Percentiles rank a stretch among this genome's conserved stretches.
Conservation (phyloP, 163 green algal genomes). For the Volvox carteri region DNA sequence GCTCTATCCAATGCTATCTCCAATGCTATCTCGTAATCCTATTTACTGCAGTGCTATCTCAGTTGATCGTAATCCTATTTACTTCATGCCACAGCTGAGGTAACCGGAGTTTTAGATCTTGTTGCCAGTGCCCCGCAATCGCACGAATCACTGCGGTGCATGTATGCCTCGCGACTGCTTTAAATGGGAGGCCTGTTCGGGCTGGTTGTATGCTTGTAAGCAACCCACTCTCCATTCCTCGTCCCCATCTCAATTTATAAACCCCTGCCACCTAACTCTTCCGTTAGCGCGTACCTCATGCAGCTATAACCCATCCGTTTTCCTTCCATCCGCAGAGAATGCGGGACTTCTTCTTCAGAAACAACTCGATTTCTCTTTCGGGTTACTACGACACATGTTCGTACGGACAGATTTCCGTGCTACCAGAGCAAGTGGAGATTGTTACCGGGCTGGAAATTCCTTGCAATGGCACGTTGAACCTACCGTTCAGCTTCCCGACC, state of each 20-base stretch:
- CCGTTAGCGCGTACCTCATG: too few species aligned
- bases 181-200: too few species aligned
- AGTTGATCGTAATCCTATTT: neutral
- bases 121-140: too few species aligned
- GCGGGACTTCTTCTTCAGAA: neutral
- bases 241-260: too few species aligned
- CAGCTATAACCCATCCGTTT: too few species aligned
- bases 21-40: neutral
- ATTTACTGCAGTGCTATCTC: neutral
- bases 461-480: conserved; percentile 3
- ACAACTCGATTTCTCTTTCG: neutral
- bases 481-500: neutral
- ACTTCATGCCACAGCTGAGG: neutral
- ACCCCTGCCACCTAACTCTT: too few species aligned
- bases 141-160: too few species aligned
- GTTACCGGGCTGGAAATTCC: neutral
- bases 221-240: too few species aligned
- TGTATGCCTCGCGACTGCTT: too few species aligned
- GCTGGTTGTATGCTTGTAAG: too few species aligned
- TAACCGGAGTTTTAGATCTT: too few species aligned
- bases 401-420: neutral
- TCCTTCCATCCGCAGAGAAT: neutral
- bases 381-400: conserved; percentile 38
- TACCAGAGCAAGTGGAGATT: neutral
- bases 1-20: too few species aligned